Evolutionary conservation across 495 filamentous ascomycete species (phyloP).

Genomic region (Tuber indicum): DNA sequence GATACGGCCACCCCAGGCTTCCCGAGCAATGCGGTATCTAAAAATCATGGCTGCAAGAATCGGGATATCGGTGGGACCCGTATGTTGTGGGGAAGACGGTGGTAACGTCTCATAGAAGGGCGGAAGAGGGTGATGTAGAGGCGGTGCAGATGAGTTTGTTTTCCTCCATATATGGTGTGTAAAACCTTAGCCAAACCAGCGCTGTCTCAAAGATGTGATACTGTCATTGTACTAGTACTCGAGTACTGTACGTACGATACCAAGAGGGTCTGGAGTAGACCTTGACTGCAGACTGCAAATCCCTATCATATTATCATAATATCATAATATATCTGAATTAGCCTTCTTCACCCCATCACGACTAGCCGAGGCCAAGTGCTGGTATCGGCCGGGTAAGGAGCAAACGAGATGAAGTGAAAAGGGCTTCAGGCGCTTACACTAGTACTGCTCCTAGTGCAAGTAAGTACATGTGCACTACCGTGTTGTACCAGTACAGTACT

Average conservation of each 20-base stretch:
- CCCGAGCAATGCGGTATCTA: not conserved
- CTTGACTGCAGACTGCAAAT: not conserved
- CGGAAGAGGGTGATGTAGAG: not conserved
- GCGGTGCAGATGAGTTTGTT: not conserved
- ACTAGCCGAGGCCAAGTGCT: not conserved
- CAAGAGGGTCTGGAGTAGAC: not conserved
- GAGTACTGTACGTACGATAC: no score
- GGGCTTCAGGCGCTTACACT: not conserved
- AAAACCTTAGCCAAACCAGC: not conserved
- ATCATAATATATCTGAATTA: no score
- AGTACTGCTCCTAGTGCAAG: not conserved
- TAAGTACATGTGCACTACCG: no score
- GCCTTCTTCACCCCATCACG: not conserved
- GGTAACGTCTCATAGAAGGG: not conserved
- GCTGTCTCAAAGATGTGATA: not conserved
- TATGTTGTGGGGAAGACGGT: not conserved
- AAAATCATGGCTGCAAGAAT: not conserved
- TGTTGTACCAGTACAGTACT: no score
- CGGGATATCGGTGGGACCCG: not conserved
- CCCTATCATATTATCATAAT: not conserved
- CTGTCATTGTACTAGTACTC: no score
- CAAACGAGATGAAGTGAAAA: not conserved
- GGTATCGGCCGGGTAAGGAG: not conserved
- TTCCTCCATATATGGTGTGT: not conserved
- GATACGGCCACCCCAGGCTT: not conserved